These are phyloP conservation scores for Fusarium setosum DNA, from an alignment of 2,329 filamentous ascomycete species.

Conservation along the genomic window DNA sequence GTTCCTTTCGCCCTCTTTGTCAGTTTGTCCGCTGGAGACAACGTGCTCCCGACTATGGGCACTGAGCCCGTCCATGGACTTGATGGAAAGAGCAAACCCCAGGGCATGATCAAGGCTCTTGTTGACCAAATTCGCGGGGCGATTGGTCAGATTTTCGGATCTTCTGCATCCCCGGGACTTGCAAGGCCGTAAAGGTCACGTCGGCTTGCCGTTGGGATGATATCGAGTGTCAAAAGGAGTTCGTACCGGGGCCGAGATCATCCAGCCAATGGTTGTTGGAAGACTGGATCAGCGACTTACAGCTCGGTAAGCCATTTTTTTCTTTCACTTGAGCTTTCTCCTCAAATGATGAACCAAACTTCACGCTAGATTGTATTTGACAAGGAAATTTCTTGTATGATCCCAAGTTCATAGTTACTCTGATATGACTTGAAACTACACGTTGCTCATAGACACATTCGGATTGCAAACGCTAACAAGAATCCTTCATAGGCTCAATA, in stretches of 20 bases:
- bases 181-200: slow-evolving; percentile 33
- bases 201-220: neutral
- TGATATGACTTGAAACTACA: slow-evolving; percentile 30
- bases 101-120: slow-evolving; percentile 74
- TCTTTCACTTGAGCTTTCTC: neutral
- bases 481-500: neutral
- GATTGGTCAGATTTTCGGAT: slow-evolving; percentile 59
- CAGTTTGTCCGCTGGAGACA: slow-evolving; percentile 92
- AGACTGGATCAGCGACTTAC: rapidly evolving
- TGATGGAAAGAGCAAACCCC: slow-evolving; percentile 63
- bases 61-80: slow-evolving; percentile 64
- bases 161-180: slow-evolving; percentile 37
- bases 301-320: slow-evolving; percentile 26
- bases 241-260: neutral
- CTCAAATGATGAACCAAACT: slow-evolving; percentile 53
- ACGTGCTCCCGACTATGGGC: slow-evolving; percentile 92
- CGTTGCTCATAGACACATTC: neutral
- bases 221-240: neutral
- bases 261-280: neutral
- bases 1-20: slow-evolving; percentile 97
- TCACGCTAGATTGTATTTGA: slow-evolving; percentile 63
- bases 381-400: slow-evolving; percentile 48
- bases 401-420: slow-evolving; percentile 48
- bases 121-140: slow-evolving; percentile 67
- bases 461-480: slow-evolving; percentile 15